Evolutionary conservation across 2,329 filamentous ascomycete genomes (phyloP), one percentile per base, ranked within the genome.

Genomic region (Aspergillus sp.): DNA sequence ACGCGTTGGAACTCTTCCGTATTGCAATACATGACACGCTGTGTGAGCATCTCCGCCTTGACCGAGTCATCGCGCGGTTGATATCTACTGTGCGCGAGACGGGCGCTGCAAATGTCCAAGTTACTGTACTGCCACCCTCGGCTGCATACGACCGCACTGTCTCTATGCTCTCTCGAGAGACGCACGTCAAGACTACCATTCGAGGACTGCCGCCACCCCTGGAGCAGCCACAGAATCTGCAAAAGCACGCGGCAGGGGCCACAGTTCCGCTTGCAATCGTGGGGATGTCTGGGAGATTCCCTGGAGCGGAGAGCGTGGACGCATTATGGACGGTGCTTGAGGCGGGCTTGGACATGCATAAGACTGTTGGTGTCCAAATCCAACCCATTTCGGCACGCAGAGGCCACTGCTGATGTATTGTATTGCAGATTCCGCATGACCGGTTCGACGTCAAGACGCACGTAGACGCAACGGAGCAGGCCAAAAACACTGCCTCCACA

Each of bases 371-470:
- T 19, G 19, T 19, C 19, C 19, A 19, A 19, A 19, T 19, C 19
- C 19, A 19, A 19, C 3, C 19, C 3, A 19, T 3, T 3, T 19
- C 19, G 1, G 3, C 19, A 19, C 3, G 3, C 35, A 46, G 19
- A 46, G 3, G 19, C 31, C 31, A 33, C 11, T 11, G 31, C 19
- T 19, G 19, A 19, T 19, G 3, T 3, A 19, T 19, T 19, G 19
- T 3, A 19, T 19, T 33, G 19, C 19, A 46, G 24, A 47, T 47
- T 15, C 45, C 45, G 24, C 17, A 47, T 9, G 68, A 73, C 37
- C 65, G 73, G 4, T 79, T 73, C 54, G 67, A 78, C 51, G 43
- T 67, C 1, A 56, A 70, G 3, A 63, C 64, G 0, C 73, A 77
- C 46, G 65, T 52, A 27, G 72, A 77, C 55, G 61, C 70, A 1